Evolutionary conservation across 805 yeast genomes (phyloP).

Genomic region (Saccharomycopsis javanensis): DNA sequence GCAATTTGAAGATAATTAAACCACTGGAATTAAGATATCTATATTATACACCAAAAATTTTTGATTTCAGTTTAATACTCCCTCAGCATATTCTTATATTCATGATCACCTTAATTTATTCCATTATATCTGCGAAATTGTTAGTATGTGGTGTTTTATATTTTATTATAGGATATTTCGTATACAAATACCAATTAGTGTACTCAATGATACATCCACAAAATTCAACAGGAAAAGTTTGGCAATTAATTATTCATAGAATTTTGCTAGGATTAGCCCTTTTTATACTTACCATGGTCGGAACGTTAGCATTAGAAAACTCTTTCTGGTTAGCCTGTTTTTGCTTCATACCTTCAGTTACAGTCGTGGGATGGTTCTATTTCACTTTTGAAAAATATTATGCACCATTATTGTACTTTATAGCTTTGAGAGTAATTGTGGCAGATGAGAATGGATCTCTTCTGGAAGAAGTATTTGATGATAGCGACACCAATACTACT

Average conservation of each 20-base stretch:
- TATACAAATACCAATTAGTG: slow-evolving; percentile 51
- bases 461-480: not conserved
- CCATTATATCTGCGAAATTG: slow-evolving; percentile 52
- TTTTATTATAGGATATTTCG: slow-evolving; percentile 47
- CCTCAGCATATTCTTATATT: slow-evolving; percentile 55
- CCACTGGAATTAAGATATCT: slow-evolving; percentile 37
- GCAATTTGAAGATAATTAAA: slow-evolving; percentile 32
- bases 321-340: slow-evolving; percentile 38
- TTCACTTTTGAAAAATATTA: slow-evolving; percentile 47
- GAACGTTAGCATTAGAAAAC: slow-evolving; percentile 51
- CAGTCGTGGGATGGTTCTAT: slow-evolving; percentile 35
- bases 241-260: slow-evolving; percentile 55
- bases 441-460: not conserved
- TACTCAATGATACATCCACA: slow-evolving; percentile 56
- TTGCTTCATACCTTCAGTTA: slow-evolving; percentile 39
- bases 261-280: slow-evolving; percentile 45
- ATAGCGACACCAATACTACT: slow-evolving; percentile 1
- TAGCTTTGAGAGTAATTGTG: slow-evolving; percentile 46
- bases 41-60: slow-evolving; percentile 48
- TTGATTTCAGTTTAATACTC: slow-evolving; percentile 50
- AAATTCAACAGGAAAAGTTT: slow-evolving; percentile 56
- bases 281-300: slow-evolving; percentile 55
- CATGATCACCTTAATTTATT: slow-evolving; percentile 48
- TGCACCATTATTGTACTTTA: slow-evolving; percentile 43
- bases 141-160: slow-evolving; percentile 49